phyloP scores from a whole-genome alignment of 192 early-diverging fungal genomes.

The Coemansia nantahalensis region DNA sequence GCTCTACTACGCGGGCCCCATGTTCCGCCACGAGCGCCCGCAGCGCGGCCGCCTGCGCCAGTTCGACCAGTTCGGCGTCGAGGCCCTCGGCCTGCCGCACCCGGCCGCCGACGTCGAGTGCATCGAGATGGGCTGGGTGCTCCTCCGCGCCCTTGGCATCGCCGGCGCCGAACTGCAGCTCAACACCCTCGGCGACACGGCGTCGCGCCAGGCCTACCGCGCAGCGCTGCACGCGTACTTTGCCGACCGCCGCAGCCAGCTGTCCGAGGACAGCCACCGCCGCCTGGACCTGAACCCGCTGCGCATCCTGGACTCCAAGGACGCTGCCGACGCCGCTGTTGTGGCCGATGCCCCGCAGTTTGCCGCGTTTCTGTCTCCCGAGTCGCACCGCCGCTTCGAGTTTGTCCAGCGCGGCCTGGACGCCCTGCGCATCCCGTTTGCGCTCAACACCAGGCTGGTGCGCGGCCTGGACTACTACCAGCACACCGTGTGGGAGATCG shows the following conservation, averaged over 20 bases:
- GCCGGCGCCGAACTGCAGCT: conserved; percentile 17
- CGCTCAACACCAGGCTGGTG: conserved; percentile 55
- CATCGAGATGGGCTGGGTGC: conserved; percentile 54
- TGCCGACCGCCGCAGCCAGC: conserved; percentile 8
- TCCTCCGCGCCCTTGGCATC: conserved; percentile 43
- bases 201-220: conserved; percentile 43
- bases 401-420: conserved; percentile 48
- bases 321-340: conserved; percentile 51
- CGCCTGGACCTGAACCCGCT: conserved; percentile 59
- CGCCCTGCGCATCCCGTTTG: conserved; percentile 52
- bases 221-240: conserved; percentile 54
- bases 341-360: conserved; percentile 43
- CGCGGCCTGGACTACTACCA: conserved; percentile 72
- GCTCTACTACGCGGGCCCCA: conserved; percentile 63
- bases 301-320: conserved; percentile 64
- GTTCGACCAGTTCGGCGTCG: conserved; percentile 72
- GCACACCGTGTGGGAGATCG: conserved; percentile 67
- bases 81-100: conserved; percentile 55
- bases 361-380: conserved; percentile 39
- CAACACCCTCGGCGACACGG: conserved; percentile 37
- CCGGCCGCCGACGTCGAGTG: conserved; percentile 60
- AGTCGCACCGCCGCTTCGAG: conserved; percentile 49
- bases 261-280: conserved; percentile 55
- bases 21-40: conserved; percentile 71
- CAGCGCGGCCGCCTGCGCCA: conserved; percentile 67